Evolutionary conservation across 257 asterid genomes (phyloP), one percentile per base, ranked within the genome.

Genomic region (Nicotiana obtusifolia): DNA sequence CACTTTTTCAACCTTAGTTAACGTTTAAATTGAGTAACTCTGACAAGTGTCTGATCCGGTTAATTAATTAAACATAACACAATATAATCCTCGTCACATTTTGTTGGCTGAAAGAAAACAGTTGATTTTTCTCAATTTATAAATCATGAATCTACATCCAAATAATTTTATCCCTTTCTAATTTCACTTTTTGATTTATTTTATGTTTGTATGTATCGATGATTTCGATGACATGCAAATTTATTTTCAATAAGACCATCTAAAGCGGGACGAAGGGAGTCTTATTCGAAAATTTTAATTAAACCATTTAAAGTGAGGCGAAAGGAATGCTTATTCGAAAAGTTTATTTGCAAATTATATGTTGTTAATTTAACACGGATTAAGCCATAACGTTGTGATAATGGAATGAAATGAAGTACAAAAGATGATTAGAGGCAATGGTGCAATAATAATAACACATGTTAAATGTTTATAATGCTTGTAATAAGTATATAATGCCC

Each of bases 21-120:
- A n/a, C 30, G 16, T 53, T 35, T 20, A 17, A 66, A 24, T 49
- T 80, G 11, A 11, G 52, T 56, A 31, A 7, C 3, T 4, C 30
- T 10, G 86, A 83, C 88, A 83, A 49, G 84, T 86, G 86, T 75
- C 28, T 14, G 11, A 3, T 14, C 0, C 10, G 30, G 52, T 14
- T 68, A 10, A 16, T 19, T 64, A 59, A 61, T 20, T 78, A 11
- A 62, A 33, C n/a, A 62, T 37, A 52, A 62, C 75, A 61, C 64
- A 81, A 65, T 47, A 77, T 35, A 81, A 59, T 61, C 22, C 47
- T 62, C 44, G 60, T 53, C 78, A 69, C 68, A 17, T 13, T 57
- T 62, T 84, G 86, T 84, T 53, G 87, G 79, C 54, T 84, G 22
- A 53, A 35, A 64, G 44, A 84, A 81, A 81, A 54, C 84, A 75